Evolutionary conservation across 2,329 filamentous ascomycete genomes (phyloP).

Genomic region (Verticillium dahliae): DNA sequence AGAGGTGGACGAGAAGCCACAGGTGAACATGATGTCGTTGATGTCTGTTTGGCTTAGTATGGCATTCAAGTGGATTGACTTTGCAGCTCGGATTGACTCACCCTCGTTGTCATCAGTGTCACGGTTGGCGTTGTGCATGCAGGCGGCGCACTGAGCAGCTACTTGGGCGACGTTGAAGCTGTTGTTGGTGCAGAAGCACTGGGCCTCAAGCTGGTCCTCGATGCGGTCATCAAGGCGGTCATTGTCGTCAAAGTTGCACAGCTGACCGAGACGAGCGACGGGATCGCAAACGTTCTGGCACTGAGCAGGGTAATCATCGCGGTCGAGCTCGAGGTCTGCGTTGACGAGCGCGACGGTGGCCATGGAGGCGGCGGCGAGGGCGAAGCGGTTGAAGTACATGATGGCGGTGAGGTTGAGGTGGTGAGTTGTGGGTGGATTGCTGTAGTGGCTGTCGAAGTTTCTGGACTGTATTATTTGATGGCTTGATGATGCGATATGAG

Average conservation of each 20-base stretch:
- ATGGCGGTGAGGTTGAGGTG: constrained; percentile 1
- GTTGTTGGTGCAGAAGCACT: constrained; percentile 33
- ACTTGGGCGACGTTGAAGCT: constrained; percentile 30
- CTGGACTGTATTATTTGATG: background rate
- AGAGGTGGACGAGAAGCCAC: constrained; percentile 12
- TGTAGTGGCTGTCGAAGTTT: background rate
- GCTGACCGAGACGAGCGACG: constrained; percentile 8
- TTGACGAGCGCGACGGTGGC: constrained; percentile 7
- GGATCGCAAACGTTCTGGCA: constrained; percentile 12
- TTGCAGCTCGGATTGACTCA: background rate
- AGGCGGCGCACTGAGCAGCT: constrained; percentile 20
- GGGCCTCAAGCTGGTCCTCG: constrained; percentile 28
- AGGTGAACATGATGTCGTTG: constrained; percentile 12
- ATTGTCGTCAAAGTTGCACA: constrained; percentile 13
- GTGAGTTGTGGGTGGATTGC: background rate
- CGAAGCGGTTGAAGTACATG: constrained; percentile 10
- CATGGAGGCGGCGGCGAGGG: constrained; percentile 6
- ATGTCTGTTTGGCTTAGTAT: constrained; percentile 5
- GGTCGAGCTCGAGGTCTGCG: constrained; percentile 11
- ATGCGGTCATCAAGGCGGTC: constrained; percentile 20
- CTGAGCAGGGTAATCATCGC: constrained; percentile 12
- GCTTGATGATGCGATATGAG: background rate
- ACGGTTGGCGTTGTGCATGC: constrained; percentile 8
- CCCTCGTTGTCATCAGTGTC: constrained; percentile 7
- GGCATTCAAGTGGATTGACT: background rate